Evolutionary conservation across 768 basidiomycete genomes (phyloP).

Genomic region (Russula sp.): DNA sequence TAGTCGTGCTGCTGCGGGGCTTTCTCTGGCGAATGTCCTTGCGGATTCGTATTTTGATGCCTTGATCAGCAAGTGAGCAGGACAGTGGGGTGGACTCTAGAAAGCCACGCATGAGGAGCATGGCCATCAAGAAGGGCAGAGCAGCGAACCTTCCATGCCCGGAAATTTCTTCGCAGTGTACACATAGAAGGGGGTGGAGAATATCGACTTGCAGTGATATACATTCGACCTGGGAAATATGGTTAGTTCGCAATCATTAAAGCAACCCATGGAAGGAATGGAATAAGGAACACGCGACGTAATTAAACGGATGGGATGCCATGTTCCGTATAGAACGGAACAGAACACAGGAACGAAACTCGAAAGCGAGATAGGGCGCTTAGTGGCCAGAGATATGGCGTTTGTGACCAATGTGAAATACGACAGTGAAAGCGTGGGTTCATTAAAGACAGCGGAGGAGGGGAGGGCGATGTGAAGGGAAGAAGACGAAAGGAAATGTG

Average conservation of each 20-base stretch:
- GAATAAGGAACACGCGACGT: conserved; percentile 25
- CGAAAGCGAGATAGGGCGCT: not conserved
- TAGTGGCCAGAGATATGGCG: not conserved
- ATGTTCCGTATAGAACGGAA: conserved; percentile 14
- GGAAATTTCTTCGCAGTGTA: conserved; percentile 97
- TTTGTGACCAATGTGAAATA: conserved; percentile 22
- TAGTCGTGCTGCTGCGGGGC: conserved; percentile 38
- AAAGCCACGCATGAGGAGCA: conserved; percentile 12
- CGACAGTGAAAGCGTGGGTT: not conserved
- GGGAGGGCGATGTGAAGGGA: conserved; percentile 12
- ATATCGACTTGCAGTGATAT: conserved; percentile 86
- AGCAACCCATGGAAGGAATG: not conserved
- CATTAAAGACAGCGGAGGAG: conserved; percentile 4
- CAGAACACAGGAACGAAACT: conserved; percentile 12
- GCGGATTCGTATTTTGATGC: conserved; percentile 91
- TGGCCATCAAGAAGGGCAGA: conserved; percentile 4
- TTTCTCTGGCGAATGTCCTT: conserved; percentile 88
- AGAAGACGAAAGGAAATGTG: conserved; percentile 16
- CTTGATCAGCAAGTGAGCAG: conserved; percentile 89
- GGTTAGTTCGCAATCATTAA: conserved; percentile 2
- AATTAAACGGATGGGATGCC: conserved; percentile 11
- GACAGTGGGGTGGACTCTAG: conserved; percentile 87
- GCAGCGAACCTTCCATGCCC: conserved; percentile 80
- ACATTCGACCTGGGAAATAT: conserved; percentile 62
- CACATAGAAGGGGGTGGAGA: conserved; percentile 87